Percentiles rank a stretch among this genome's conserved stretches.
phyloP scores from a whole-genome alignment of 78 protist genomes.

The Emiliania huxleyi region DNA sequence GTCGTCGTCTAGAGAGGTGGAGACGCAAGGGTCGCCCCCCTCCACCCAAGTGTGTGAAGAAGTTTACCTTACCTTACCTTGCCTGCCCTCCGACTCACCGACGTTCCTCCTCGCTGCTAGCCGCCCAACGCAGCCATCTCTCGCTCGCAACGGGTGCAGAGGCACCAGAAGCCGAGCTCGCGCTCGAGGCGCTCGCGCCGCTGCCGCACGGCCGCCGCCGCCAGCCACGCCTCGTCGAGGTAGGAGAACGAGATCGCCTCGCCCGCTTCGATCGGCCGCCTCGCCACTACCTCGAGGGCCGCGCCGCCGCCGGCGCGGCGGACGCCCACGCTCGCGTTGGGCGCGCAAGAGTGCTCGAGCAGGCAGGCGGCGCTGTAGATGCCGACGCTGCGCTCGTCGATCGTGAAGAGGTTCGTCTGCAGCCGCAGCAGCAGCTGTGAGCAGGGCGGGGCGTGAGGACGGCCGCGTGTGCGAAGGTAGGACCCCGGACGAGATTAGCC shows the following conservation, averaged over 20 bases:
- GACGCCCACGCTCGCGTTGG: neutral
- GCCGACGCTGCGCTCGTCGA: neutral
- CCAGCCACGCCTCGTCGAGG: neutral
- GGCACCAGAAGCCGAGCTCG: neutral
- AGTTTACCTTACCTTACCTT: too few relatives aligned
- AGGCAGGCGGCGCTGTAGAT: neutral
- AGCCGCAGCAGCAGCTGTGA: neutral
- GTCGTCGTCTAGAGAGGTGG: too few relatives aligned
- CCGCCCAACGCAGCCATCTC: too few relatives aligned
- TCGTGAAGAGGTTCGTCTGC: neutral
- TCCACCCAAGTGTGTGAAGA: too few relatives aligned
- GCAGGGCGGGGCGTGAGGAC: too few relatives aligned
- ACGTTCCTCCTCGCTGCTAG: too few relatives aligned
- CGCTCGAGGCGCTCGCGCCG: neutral
- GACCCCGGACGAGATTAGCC: too few relatives aligned
- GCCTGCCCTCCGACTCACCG: too few relatives aligned
- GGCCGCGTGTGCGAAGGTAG: too few relatives aligned
- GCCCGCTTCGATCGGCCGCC: neutral
- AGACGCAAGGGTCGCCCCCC: too few relatives aligned
- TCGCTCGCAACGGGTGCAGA: too few relatives aligned
- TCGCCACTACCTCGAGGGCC: neutral
- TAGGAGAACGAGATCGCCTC: neutral
- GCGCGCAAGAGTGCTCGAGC: neutral
- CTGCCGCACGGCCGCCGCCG: neutral
- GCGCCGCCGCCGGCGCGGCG: neutral